Evolutionary conservation across 176 grass and related monocot genomes (phyloP).

Genomic region (Paspalum vaginatum): DNA sequence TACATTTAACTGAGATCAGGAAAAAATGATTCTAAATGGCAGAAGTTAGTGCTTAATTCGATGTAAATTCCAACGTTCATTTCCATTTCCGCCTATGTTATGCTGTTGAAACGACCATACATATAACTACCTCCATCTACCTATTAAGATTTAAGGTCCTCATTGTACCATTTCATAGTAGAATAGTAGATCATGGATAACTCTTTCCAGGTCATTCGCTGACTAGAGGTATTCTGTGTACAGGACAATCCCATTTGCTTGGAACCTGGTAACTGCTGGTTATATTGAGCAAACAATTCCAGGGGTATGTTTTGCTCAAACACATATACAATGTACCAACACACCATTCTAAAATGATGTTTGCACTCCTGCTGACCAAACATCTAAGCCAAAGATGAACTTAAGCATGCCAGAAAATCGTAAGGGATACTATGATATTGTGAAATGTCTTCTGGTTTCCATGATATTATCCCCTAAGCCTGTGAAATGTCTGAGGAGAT

Average conservation of each 20-base stretch:
- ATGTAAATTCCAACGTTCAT: not conserved
- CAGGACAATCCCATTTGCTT: conserved; percentile 90
- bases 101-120: not conserved
- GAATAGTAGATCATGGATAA: not conserved
- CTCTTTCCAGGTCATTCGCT: conserved; percentile 5
- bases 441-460: not conserved
- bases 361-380: not conserved
- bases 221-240: conserved; percentile 26
- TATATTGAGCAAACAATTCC: conserved; percentile 84
- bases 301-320: conserved; percentile 50
- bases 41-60: not conserved
- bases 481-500: not conserved
- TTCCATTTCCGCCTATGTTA: not conserved
- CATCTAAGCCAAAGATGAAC: not conserved
- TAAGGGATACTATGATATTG: not conserved
- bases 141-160: conserved; percentile 5
- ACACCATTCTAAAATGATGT: not conserved
- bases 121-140: not conserved
- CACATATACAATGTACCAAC: not conserved
- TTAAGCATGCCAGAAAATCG: not conserved
- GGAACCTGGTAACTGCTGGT: conserved; percentile 83
- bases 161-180: not conserved
- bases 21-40: too few relatives aligned
- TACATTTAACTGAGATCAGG: not conserved
- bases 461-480: not conserved